Base-by-base conservation (phyloP, 495 filamentous ascomycete species). In the Talaromyces thailandensis region DNA sequence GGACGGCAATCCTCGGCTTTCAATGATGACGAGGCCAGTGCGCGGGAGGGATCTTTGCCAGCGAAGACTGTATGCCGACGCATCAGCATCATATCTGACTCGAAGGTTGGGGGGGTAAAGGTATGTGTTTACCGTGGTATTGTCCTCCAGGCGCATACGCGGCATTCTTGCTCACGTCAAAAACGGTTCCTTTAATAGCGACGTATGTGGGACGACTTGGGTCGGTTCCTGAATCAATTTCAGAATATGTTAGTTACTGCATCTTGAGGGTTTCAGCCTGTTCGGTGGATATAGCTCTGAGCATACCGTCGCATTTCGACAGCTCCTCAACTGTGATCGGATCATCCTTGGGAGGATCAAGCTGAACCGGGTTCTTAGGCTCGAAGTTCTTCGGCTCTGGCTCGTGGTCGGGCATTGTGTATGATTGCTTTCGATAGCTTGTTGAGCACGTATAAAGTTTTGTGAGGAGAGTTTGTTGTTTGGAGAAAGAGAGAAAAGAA, bases 121-220 rank as follows among this genome's bases (percentile, higher is more conserved):
- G 40, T 3, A 45, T n/a, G 40, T 48, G 18, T 48, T 48, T 79
- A 97, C 94, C 89, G 65, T 89, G 82, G 72, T 98, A 98, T 62
- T 86, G 79, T 23, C 91, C 92, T 6, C 83, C 84, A n/a, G 87
- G 82, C n/a, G 84, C 82, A 69, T 99, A 99, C 31, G 89, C 85
- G 35, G 84, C 81, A 70, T 97, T 98, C 23, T 84, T 88, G 56
- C 81, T 89, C 57, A 99, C 94, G 70, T 99, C 93, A 69, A 96
- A 99, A 50, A 99, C 88, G 63, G 84, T 88, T 62, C 93, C 92
- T 78, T 96, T 98, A 76, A 99, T 98, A 29, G 95, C 94, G 26
- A 99, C 92, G 65, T 93, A 90, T 25, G 87, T 92, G 31, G 91
- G 91, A 62, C 79, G 84, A 57, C 81, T 85, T 2, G 84, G 74